Evolutionary conservation across 352 stramenopile species (phyloP).

Genomic region (Pythium plurisporium): DNA sequence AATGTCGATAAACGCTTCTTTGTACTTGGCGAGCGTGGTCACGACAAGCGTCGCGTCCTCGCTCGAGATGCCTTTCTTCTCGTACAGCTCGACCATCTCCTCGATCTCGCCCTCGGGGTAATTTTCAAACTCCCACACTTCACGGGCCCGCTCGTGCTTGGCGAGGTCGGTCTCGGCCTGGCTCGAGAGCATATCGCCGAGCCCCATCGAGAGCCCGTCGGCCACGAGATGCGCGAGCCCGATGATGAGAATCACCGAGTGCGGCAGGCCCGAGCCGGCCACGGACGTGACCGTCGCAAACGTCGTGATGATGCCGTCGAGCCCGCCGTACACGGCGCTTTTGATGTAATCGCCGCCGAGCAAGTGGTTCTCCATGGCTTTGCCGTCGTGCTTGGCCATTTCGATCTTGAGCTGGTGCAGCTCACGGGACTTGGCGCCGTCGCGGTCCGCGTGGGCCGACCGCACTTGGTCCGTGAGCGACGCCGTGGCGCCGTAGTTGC

Average conservation of each 20-base stretch:
- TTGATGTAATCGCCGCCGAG: constrained; percentile 74
- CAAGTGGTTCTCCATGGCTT: constrained; percentile 77
- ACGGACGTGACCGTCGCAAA: constrained; percentile 95
- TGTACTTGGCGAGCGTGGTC: constrained; percentile 95
- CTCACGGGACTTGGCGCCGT: constrained; percentile 48
- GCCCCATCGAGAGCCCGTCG: constrained; percentile 93
- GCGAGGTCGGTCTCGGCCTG: constrained; percentile 93
- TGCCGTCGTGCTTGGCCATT: constrained; percentile 37
- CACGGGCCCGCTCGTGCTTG: constrained; percentile 88
- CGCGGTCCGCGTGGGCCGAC: constrained; percentile 37
- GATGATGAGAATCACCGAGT: constrained; percentile 93
- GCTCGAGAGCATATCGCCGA: constrained; percentile 93
- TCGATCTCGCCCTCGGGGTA: constrained; percentile 94
- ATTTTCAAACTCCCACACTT: constrained; percentile 96
- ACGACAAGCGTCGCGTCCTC: constrained; percentile 91
- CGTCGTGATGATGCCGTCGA: constrained; percentile 96
- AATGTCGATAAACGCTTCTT: constrained; percentile 96
- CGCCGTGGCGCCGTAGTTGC: constrained; percentile 48
- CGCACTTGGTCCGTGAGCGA: constrained; percentile 54
- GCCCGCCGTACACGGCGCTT: constrained; percentile 90
- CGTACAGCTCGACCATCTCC: constrained; percentile 97
- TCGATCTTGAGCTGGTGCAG: constrained; percentile 70
- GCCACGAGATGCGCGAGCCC: constrained; percentile 94
- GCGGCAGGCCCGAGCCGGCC: constrained; percentile 83
- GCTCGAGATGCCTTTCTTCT: constrained; percentile 85